Percentiles rank a stretch among this genome's conserved stretches.
Evolutionary conservation across 495 filamentous ascomycete species (phyloP).

Genomic region (Xylaria acuta): DNA sequence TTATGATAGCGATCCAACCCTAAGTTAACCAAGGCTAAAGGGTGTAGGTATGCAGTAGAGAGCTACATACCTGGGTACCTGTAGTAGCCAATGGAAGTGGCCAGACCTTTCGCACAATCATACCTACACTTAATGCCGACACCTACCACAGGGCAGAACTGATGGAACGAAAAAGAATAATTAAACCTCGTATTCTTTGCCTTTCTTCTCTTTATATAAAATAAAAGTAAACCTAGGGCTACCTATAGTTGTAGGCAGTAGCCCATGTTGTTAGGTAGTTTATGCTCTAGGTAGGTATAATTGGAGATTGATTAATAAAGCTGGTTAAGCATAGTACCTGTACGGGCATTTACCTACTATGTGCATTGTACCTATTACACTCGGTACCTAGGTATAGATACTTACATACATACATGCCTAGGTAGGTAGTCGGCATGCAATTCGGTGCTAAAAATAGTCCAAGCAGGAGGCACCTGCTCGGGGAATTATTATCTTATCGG

Average conservation of each 20-base stretch:
- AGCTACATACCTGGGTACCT: background rate
- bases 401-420: too few relatives aligned
- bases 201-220: background rate
- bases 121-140: background rate
- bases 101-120: background rate
- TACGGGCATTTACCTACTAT: too few relatives aligned
- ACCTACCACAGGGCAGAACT: background rate
- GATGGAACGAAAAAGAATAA: background rate
- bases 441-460: constrained; percentile 11
- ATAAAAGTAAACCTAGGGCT: background rate
- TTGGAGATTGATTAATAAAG: background rate
- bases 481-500: constrained; percentile 24
- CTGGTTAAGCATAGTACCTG: background rate
- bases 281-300: background rate
- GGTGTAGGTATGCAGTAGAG: background rate
- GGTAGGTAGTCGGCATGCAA: too few relatives aligned
- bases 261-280: background rate
- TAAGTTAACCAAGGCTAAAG: too few relatives aligned
- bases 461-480: background rate
- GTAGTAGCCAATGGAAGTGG: background rate
- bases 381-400: too few relatives aligned
- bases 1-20: background rate
- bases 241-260: background rate
- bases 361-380: too few relatives aligned
- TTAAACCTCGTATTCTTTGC: background rate